Base-by-base conservation (phyloP, 345 rosid genomes). In the Nephelium lappaceum region DNA sequence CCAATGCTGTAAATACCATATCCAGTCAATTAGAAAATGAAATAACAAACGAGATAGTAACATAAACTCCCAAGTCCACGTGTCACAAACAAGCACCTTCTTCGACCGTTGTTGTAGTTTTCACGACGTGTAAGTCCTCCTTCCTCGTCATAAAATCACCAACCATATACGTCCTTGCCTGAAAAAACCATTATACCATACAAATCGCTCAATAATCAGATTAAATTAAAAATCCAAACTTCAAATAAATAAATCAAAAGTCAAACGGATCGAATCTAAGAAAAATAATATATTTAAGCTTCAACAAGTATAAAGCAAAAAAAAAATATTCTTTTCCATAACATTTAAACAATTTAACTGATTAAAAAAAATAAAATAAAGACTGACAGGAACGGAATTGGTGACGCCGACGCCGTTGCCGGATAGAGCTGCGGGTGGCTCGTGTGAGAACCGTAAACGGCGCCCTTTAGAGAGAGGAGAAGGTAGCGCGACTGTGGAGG, bases 101-200 rank as follows among this genome's bases (percentile, higher is more conserved):
- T 81, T 96, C 97, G 15, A 94, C 97, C 3, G 91, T 86, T 0
- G 98, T 96, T 8, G 94, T 79, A 8, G 94, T 79, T 82, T 91
- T 96, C 23, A 93, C 97, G 71, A 90, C 94, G 68, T 80, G 86
- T 77, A 96, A 82, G 71, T 87, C 66, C 61, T 90, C 87, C 76
- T 89, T 96, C 71, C 58, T 83, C 3, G 99, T 93, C 98, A 93
- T 96, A 78, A 92, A 91, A 89, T 93, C 97, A 11, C 98, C 98
- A 45, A 95, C 98, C 0, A 88, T 92, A 61, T 88, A 95, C 12
- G 86, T 79, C 27, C 92, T 80, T 11, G 90, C 78, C 98, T 92
- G 85, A 72, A 82, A 84, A 69, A 6, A 39, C 4, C 31, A 62
- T 53, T 19, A 11, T 15, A 64, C 68, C 38, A 42, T 23, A 61